Evolutionary conservation across 1,284 basidiomycete genomes (phyloP), one percentile per base, ranked within the genome.

Genomic region (Ceratobasidium theobromae): DNA sequence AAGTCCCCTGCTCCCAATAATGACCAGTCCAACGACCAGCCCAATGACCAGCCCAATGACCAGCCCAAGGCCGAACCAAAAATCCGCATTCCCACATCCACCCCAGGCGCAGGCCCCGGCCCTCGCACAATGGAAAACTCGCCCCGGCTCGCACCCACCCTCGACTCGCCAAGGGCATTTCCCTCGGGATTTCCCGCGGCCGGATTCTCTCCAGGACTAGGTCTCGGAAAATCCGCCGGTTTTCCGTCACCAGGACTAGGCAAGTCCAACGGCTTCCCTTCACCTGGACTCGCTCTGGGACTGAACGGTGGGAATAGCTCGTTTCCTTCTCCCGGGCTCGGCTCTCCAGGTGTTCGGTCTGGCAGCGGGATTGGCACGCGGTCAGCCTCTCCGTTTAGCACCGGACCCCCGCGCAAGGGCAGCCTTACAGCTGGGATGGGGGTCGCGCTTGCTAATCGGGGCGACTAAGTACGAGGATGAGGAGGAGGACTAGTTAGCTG

Each of bases 341-440:
- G 40, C 40, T 43, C 40, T n/a, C 16, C 16, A n/a, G 40, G 40
- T n/a, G n/a, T n/a, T n/a, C n/a, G n/a, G n/a, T n/a, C n/a, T n/a
- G n/a, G n/a, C n/a, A n/a, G n/a, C n/a, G n/a, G n/a, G n/a, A n/a
- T n/a, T n/a, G n/a, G n/a, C n/a, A n/a, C n/a, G n/a, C n/a, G n/a
- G n/a, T n/a, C n/a, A n/a, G n/a, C n/a, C n/a, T 38, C 33, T 49
- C 32, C 57, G 18, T 51, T 49, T 51, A 9, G 58, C 9, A 41
- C 38, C 25, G 35, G 48, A 27, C 32, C 48, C 25, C n/a, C n/a
- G n/a, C n/a, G n/a, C n/a, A n/a, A n/a, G n/a, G n/a, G n/a, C n/a
- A n/a, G n/a, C n/a, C 18, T 64, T 33, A 64, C 58, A 11, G 58
- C 58, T 51, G 58, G 58, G 38, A 64, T 64, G 58, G 58, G 58